phyloP scores from a whole-genome alignment of 371 early-diverging fungal genomes.

The Mortierella sp. region DNA sequence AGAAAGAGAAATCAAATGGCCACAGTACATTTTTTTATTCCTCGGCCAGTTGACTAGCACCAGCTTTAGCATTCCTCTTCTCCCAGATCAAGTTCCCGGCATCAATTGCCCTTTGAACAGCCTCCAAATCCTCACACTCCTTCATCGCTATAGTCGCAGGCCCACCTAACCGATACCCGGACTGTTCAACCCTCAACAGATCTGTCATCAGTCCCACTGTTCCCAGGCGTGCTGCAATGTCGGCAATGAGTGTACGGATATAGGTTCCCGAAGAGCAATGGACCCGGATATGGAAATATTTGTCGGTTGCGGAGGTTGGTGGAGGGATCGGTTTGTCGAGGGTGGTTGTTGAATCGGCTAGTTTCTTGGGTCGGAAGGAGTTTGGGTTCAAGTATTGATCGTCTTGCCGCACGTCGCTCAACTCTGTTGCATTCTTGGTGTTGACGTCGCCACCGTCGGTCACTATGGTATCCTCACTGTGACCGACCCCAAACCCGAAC shows the following conservation, averaged over 20 bases:
- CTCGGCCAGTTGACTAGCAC: neutral
- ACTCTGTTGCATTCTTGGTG: neutral
- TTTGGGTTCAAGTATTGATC: neutral
- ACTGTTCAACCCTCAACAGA: constrained; percentile 59
- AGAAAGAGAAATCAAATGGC: no score
- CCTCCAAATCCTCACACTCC: constrained; percentile 39
- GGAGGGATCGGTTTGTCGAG: constrained; percentile 20
- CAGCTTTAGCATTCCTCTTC: neutral
- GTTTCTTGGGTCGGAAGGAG: constrained; percentile 26
- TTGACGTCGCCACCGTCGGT: neutral
- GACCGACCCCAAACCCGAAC: constrained; percentile 12
- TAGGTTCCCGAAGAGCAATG: constrained; percentile 65
- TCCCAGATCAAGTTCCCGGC: constrained; percentile 28
- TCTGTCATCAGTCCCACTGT: constrained; percentile 60
- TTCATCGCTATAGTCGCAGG: constrained; percentile 33
- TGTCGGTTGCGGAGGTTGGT: constrained; percentile 3
- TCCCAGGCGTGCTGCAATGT: constrained; percentile 57
- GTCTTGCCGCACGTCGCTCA: neutral
- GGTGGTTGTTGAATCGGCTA: constrained; percentile 3
- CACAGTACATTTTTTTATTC: neutral
- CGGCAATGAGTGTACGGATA: constrained; percentile 62
- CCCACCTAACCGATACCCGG: constrained; percentile 46
- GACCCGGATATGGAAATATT: constrained; percentile 54
- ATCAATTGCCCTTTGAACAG: constrained; percentile 32
- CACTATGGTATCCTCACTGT: neutral